These are phyloP conservation scores for Aspergillus neoniger DNA, from an alignment of 2,329 filamentous ascomycete genomes.

Conservation along the genomic window DNA sequence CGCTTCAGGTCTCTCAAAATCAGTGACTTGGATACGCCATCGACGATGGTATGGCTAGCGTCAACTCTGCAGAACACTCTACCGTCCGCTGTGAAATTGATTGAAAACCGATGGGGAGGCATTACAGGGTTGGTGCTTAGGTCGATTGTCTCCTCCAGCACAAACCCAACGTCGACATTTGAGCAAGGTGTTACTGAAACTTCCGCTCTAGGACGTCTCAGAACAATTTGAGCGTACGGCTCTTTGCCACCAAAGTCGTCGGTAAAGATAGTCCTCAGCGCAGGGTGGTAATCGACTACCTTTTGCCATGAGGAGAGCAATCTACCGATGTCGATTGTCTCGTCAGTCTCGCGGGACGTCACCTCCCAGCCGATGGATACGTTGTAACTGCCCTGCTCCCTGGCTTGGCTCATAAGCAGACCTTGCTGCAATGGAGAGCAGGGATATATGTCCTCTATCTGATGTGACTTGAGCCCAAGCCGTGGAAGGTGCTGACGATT, in stretches of 20 bases:
- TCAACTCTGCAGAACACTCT: background rate
- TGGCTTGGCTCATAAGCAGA: slow-evolving; percentile 16
- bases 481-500: background rate
- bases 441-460: slow-evolving; percentile 28
- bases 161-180: background rate
- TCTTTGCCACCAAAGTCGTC: slow-evolving; percentile 15
- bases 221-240: slow-evolving; percentile 25
- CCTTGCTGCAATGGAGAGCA: slow-evolving; percentile 29
- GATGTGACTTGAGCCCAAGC: background rate
- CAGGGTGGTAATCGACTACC: slow-evolving; percentile 17
- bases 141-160: background rate
- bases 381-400: background rate
- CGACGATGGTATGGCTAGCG: background rate
- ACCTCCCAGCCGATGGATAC: slow-evolving; percentile 1
- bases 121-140: background rate
- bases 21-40: background rate
- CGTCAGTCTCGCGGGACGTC: background rate
- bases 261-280: slow-evolving; percentile 22
- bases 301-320: slow-evolving; percentile 18
- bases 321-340: background rate
- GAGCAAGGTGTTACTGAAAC: slow-evolving; percentile 8
- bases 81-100: background rate
- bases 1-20: background rate
- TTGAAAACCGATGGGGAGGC: background rate
- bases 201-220: slow-evolving; percentile 16